Evolutionary conservation across 257 asterid genomes (phyloP), one percentile per base, ranked within the genome.

Genomic region (Pogostemon cablin): DNA sequence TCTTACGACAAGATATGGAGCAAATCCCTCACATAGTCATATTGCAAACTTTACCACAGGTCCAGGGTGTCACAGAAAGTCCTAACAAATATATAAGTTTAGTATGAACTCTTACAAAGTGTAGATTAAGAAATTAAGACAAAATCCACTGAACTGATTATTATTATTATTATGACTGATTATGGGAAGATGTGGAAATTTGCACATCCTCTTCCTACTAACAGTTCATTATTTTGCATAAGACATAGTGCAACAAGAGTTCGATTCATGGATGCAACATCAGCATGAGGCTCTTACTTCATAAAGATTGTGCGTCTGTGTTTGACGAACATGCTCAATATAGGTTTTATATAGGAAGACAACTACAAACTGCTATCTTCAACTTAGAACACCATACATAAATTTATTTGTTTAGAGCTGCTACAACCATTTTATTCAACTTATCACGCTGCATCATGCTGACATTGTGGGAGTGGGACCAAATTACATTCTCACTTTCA

Each of bases 101-200:
- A 9, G 7, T 55, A 59, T 64, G 54, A 56, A 38, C 20, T 42
- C 44, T 12, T 39, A 48, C 32, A 44, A 54, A 8, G 41, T 32
- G 56, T 11, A 60, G 32, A 41, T 63, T 52, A 7, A 55, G 53
- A 54, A 73, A 43, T 44, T 69, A 56, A 63, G 49, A 34, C 32
- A 0, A 40, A 50, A 56, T 11, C 53, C 17, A 9, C 5, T 9
- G 39, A 64, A 48, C 1, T 57, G n/a, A 10, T 40, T 56, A 6
- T 44, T 52, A 15, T 44, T 52, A 15, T 10, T n/a, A 56, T 20
- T n/a, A 47, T 41, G 44, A 47, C 2, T 15, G 47, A 34, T 44
- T 54, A 25, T 1, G 37, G 52, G 59, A 32, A 6, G 61, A 55
- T 57, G 38, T 34, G 67, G 25, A 62, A 25, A 20, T 40, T 49